Percentiles rank a stretch among this genome's conserved stretches.
phyloP scores from a whole-genome alignment of 2,329 filamentous ascomycete genomes.

The Talaromyces sp. region DNA sequence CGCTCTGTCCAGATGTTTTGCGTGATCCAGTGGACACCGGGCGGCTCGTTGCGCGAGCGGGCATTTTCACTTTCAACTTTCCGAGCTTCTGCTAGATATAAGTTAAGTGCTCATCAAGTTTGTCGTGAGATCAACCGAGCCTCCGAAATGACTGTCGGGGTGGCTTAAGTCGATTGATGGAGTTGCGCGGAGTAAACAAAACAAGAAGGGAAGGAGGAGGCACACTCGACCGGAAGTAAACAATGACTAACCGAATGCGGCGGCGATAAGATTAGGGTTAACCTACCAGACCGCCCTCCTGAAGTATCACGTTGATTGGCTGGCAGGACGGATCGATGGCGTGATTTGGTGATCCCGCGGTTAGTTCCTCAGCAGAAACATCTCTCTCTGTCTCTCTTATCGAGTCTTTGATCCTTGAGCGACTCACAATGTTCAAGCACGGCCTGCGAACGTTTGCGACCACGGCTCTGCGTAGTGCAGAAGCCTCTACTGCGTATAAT shows the following conservation, averaged over 20 bases:
- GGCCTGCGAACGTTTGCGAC: slow-evolving; percentile 65
- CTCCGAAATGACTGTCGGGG: slow-evolving; percentile 7
- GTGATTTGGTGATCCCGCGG: slow-evolving; percentile 6
- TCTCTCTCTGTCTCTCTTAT: background rate
- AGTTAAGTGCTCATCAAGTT: background rate
- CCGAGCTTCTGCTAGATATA: too few relatives aligned
- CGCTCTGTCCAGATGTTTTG: slow-evolving; percentile 59
- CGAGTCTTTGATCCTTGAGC: background rate
- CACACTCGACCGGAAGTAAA: slow-evolving; percentile 33
- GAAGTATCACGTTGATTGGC: slow-evolving; percentile 28
- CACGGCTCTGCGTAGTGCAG: slow-evolving; percentile 54
- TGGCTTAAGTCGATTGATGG: background rate
- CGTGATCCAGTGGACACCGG: slow-evolving; percentile 36
- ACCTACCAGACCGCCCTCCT: slow-evolving; percentile 24
- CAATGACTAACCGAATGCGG: slow-evolving; percentile 19
- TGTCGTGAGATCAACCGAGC: background rate
- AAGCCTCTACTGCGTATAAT: slow-evolving; percentile 56
- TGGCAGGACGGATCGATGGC: slow-evolving; percentile 8
- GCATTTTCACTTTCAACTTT: slow-evolving; percentile 30
- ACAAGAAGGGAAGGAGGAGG: slow-evolving; percentile 29
- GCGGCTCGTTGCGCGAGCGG: slow-evolving; percentile 39
- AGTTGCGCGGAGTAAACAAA: slow-evolving; percentile 33
- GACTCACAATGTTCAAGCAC: slow-evolving; percentile 62
- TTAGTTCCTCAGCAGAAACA: background rate
- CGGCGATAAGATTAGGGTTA: slow-evolving; percentile 33